phyloP scores from a whole-genome alignment of 805 yeast genomes.

The Kluyveromyces aestuarii region DNA sequence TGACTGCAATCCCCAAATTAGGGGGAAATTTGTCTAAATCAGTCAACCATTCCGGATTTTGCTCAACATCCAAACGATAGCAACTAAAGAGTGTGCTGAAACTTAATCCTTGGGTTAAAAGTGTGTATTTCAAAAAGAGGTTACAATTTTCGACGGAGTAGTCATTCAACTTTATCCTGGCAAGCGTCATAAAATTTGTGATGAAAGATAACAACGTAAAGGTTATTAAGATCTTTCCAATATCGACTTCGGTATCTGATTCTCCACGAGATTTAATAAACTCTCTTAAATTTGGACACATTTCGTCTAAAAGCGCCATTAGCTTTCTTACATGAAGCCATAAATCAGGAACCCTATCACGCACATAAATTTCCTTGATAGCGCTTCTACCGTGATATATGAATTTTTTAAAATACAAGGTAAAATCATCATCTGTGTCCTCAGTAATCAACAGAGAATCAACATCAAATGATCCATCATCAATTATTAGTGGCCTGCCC shows the following conservation, averaged over 20 bases:
- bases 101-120: not conserved
- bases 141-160: not conserved
- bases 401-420: not conserved
- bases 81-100: not conserved
- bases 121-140: not conserved
- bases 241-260: not conserved
- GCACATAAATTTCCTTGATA: not conserved
- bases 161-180: not conserved
- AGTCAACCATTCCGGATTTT: not conserved
- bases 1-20: not conserved
- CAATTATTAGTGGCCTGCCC: conserved; percentile 17
- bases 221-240: not conserved
- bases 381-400: not conserved
- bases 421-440: not conserved
- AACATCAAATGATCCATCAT: conserved; percentile 3
- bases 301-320: not conserved
- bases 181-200: not conserved
- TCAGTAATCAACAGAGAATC: not conserved
- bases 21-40: not conserved
- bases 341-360: conserved; percentile 4
- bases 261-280: not conserved
- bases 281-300: not conserved
- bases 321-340: not conserved
- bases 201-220: not conserved
- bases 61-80: not conserved